Base-by-base conservation (phyloP, 306 rosid genomes). In the Fagus sylvatica region DNA sequence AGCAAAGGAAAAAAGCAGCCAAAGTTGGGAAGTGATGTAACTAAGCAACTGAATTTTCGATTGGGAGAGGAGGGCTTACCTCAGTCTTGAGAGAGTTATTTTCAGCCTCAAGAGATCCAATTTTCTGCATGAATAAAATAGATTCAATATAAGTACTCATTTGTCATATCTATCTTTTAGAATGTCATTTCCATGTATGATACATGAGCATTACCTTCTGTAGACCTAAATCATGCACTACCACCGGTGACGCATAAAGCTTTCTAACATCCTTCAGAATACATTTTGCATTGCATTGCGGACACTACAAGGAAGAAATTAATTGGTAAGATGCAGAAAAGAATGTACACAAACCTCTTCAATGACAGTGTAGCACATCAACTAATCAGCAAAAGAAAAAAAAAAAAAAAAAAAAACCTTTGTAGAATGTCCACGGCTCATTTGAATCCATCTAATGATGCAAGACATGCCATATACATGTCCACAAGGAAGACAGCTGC, bases 401-500 rank as follows among this genome's bases (percentile, higher is more conserved):
- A 74, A 5, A 22, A 22, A 4, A 41, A 4, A 60, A 39, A 48
- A 39, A 40, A 74, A 6, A n/a, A 74, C 77, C 77, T 74, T 74
- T 30, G 77, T 55, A 60, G 28, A 28, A 22, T 13, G 3, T 74
- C 69, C 55, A 39, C 54, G 69, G 32, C 30, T 12, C 17, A 28
- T 53, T 7, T 42, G 77, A 74, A 59, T 57, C 77, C 77, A 74
- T 39, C 7, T 74, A 6, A 36, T 30, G 43, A 74, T 57, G 77
- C 77, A 74, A 74, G 77, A 74, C 69, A 41, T 22, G 53, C 77
- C 77, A 43, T 59, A 74, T 30, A 74, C 41, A 74, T 74, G 77
- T n/a, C 77, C 77, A 60, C 77, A 74, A 74, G 77, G 77, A 55
- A 57, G 77, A 74, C 77, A 74, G 15, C 77, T 74, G 69, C 57